Evolutionary conservation across 768 basidiomycete genomes (phyloP).

Genomic region (Trametopsis cervina): DNA sequence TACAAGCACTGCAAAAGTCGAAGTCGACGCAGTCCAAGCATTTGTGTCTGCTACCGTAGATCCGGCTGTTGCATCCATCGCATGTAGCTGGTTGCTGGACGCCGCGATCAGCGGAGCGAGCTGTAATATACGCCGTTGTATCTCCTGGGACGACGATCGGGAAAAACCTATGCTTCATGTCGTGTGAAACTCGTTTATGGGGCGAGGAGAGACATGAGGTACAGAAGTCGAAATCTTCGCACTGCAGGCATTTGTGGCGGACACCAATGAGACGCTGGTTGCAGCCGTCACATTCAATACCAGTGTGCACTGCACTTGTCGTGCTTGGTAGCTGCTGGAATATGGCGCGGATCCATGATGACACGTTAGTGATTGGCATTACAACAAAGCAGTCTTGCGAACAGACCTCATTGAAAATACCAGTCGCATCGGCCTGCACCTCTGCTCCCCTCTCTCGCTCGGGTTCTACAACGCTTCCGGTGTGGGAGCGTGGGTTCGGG

Average conservation of each 20-base stretch:
- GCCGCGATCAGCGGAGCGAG: neutral
- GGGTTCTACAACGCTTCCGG: neutral
- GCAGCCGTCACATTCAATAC: constrained; percentile 3
- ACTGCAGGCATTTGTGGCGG: constrained; percentile 2
- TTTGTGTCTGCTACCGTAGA: constrained; percentile 70
- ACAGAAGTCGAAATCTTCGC: constrained; percentile 4
- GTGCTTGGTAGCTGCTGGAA: no score
- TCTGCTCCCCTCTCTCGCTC: neutral
- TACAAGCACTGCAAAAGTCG: constrained; percentile 19
- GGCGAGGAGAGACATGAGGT: neutral
- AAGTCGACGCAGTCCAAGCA: constrained; percentile 63
- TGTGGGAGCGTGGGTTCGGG: neutral
- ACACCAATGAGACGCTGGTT: neutral
- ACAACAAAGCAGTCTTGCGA: no score
- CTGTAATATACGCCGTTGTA: neutral
- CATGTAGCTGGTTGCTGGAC: constrained; percentile 30
- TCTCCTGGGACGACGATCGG: neutral
- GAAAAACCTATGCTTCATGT: neutral
- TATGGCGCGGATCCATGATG: no score
- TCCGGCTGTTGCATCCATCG: constrained; percentile 49
- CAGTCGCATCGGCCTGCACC: neutral
- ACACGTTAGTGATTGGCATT: neutral
- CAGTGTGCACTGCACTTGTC: neutral
- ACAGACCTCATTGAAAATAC: no score
- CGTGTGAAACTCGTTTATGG: neutral